Base-by-base conservation (phyloP, 2,329 filamentous ascomycete genomes). In the Cladosporium cucumerinum region DNA sequence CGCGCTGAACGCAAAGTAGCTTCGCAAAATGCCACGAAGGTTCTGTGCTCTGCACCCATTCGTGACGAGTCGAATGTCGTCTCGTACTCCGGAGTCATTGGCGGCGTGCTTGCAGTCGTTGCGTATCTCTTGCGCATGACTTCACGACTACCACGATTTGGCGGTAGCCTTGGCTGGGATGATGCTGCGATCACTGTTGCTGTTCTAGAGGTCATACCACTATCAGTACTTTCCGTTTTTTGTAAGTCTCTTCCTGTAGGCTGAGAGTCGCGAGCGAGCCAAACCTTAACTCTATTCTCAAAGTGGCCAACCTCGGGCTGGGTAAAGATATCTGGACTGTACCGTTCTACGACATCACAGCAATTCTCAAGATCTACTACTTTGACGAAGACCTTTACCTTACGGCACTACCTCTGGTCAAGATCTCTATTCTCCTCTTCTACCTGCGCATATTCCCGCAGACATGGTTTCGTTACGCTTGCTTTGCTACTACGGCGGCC, bases 381-480 rank as follows among this genome's bases (percentile, higher is more conserved):
- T 65, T 51, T 28, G 65, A 66, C 21, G 65, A 66, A 49, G 62
- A 65, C 8, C 57, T 67, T 12, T 67, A 67, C 57, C 36, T 66
- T n/a, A 67, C 64, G 14, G 59, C 52, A n/a, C 36, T 67, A 2
- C 66, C 66, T 26, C 30, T 76, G 49, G 76, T 73, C 66, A 78
- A 78, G 65, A 69, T 73, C 7, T 74, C 74, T 3, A 72, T 77
- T 30, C 68, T 75, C 10, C 70, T 71, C 26, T 70, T 75, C 10
- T 76, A 77, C 66, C 71, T 75, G 43, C 74, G 76, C 48, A 73
- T 77, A 49, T 79, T 78, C 54, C 69, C 69, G 18, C 65, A 75
- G 16, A 65, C 69, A 18, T 66, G 65, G 28, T 75, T 77, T 54
- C 72, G 73, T 30, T 67, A 69, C 18, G 67, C 67, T 14, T 72